A percentile compares a stretch with the other conserved stretches of the same genome.
These are phyloP conservation scores for Aspergillus japonicus DNA, from an alignment of 2,329 filamentous ascomycete genomes.

Conservation along the genomic window DNA sequence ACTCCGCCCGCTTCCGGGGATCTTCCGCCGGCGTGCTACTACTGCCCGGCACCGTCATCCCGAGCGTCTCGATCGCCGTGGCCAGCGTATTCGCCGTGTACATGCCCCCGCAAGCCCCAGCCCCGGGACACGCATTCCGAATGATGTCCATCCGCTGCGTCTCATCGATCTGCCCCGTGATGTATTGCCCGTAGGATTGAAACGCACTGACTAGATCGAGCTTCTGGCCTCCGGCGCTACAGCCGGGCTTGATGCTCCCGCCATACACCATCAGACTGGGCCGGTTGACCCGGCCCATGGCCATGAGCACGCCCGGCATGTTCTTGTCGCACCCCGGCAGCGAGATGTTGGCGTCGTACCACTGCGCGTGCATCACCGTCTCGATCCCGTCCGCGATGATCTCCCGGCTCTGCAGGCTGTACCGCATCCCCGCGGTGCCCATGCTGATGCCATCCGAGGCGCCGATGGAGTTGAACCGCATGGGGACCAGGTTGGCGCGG, in stretches of 20 bases:
- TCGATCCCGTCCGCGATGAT: slow-evolving; percentile 96
- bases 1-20: slow-evolving; percentile 66
- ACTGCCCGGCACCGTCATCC: slow-evolving; percentile 72
- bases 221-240: slow-evolving; percentile 64
- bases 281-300: slow-evolving; percentile 87
- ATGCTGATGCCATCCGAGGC: slow-evolving; percentile 95
- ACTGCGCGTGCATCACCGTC: slow-evolving; percentile 95
- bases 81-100: slow-evolving; percentile 76
- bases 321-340: slow-evolving; percentile 98
- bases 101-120: slow-evolving; percentile 84
- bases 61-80: slow-evolving; percentile 65
- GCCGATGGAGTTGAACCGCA: slow-evolving; percentile 97
- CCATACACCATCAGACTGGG: slow-evolving; percentile 95
- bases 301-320: slow-evolving; percentile 86
- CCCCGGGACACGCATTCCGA: slow-evolving; percentile 80
- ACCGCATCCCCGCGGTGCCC: slow-evolving; percentile 94
- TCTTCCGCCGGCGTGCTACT: slow-evolving; percentile 73
- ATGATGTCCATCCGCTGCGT: slow-evolving; percentile 93
- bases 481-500: slow-evolving; percentile 75
- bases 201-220: slow-evolving; percentile 93
- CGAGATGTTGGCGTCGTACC: slow-evolving; percentile 94
- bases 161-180: slow-evolving; percentile 87
- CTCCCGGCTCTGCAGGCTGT: slow-evolving; percentile 86
- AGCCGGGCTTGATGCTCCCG: slow-evolving; percentile 85
- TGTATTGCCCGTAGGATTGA: slow-evolving; percentile 93